Percentiles rank a stretch among this genome's conserved stretches.
phyloP scores from a whole-genome alignment of 2,329 filamentous ascomycete species.

The Penicillium vulpinum region DNA sequence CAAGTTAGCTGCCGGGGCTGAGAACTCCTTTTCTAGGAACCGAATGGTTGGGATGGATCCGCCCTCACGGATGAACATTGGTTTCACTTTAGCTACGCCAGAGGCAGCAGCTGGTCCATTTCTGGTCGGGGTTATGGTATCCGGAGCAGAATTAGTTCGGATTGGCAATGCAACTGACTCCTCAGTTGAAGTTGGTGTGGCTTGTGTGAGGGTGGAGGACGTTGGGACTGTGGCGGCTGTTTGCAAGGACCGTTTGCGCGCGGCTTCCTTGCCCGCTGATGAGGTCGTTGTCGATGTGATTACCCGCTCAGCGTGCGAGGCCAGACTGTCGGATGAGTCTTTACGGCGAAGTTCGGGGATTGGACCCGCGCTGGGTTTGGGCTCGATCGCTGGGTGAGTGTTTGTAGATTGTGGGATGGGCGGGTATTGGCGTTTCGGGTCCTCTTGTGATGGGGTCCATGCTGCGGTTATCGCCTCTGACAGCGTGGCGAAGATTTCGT shows the following conservation, averaged over 20 bases:
- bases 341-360: slow-evolving; percentile 30
- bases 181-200: slow-evolving; percentile 16
- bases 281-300: slow-evolving; percentile 42
- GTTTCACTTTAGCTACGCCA: slow-evolving; percentile 38
- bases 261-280: slow-evolving; percentile 29
- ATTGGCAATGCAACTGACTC: slow-evolving; percentile 13
- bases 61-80: slow-evolving; percentile 91
- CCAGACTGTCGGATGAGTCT: slow-evolving; percentile 42
- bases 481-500: slow-evolving; percentile 85
- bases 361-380: slow-evolving; percentile 16
- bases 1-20: slow-evolving; percentile 84
- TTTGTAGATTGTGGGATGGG: slow-evolving; percentile 23
- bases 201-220: slow-evolving; percentile 42
- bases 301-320: slow-evolving; percentile 42
- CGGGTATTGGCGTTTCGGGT: slow-evolving; percentile 37
- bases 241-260: slow-evolving; percentile 29
- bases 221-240: slow-evolving; percentile 34
- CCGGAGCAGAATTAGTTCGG: slow-evolving; percentile 10
- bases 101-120: neutral
- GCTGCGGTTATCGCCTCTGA: slow-evolving; percentile 81
- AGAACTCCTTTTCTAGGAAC: slow-evolving; percentile 92
- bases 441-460: slow-evolving; percentile 61
- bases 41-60: slow-evolving; percentile 93
- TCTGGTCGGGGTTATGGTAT: neutral
- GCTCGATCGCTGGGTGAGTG: slow-evolving; percentile 10